Evolutionary conservation across 306 rosid species (phyloP), one percentile per base, ranked within the genome.

Genomic region (Medicago lupulina): DNA sequence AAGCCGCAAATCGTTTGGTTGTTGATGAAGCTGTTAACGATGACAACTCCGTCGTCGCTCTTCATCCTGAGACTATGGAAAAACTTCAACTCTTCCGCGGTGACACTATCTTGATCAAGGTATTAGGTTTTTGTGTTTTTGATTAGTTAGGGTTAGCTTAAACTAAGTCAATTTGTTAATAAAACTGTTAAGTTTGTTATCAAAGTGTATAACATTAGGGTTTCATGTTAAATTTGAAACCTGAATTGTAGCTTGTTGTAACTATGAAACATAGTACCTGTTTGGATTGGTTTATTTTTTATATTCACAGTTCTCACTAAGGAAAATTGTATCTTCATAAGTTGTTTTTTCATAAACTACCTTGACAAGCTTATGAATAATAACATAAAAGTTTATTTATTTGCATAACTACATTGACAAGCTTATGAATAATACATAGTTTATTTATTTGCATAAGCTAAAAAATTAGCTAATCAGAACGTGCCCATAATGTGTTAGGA

Each of bases 21-120:
- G 98, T 95, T 25, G 98, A 95, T 28, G 98, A 95, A 76, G 96
- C 98, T 12, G 71, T 92, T 71, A 90, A 92, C 80, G 97, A 95
- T 36, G 98, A 95, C 80, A 95, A 95, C 88, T 95, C 98, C 0
- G 97, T 95, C 3, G 97, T 95, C 14, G 85, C 98, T 19, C 90
- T 95, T 15, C 98, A 95, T 46, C 96, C 98, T 0, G 96, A 86
- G 0, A 92, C 97, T 71, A 87, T 95, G 97, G 98, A 95, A 78
- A 92, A 90, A 83, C 95, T 95, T 21, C 96, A 92, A 70, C 91
- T 95, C 43, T 95, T 95, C 60, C 90, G 97, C 5, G 98, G 98
- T 1, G 98, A 95, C 55, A 92, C 98, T 9, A 90, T 95, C 76
- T 76, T 95, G 76, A 88, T 95, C 44, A 95, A 95, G 97, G 98